phyloP scores from a whole-genome alignment of 331 rosid species.

The Rhamnella rubrinervis region DNA sequence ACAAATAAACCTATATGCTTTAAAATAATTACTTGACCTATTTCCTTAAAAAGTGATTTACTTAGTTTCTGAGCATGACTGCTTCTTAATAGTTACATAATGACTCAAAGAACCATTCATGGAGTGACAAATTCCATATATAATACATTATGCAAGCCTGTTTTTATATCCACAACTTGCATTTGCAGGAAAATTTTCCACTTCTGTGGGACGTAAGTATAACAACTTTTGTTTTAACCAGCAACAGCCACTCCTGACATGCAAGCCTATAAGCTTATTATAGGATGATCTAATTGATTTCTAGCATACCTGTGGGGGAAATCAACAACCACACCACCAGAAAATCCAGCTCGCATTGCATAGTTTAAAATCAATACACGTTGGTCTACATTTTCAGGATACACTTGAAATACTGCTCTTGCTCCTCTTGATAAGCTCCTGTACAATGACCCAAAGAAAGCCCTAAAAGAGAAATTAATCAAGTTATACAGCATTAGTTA shows the following conservation, averaged over 20 bases:
- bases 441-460: constrained; percentile 86
- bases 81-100: too few species aligned
- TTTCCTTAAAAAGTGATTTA: too few species aligned
- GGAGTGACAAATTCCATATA: too few species aligned
- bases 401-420: constrained; percentile 83
- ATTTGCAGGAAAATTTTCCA: too few species aligned
- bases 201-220: too few species aligned
- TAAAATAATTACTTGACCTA: too few species aligned
- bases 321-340: constrained; percentile 91
- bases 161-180: too few species aligned
- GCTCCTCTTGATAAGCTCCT: constrained; percentile 80
- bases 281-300: neutral
- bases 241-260: neutral
- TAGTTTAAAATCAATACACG: constrained; percentile 75
- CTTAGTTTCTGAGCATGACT: too few species aligned
- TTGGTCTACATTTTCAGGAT: constrained; percentile 71
- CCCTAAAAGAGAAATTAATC: constrained; percentile 42
- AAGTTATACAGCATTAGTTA: neutral
- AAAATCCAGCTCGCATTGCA: constrained; percentile 94
- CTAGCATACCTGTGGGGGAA: constrained; percentile 81
- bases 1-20: too few species aligned
- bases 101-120: too few species aligned
- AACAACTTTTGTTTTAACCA: neutral
- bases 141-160: too few species aligned
- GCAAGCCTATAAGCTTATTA: neutral